Conservation (phyloP, 306 rosid genomes). For the Pterocarpus macrocarpus region DNA sequence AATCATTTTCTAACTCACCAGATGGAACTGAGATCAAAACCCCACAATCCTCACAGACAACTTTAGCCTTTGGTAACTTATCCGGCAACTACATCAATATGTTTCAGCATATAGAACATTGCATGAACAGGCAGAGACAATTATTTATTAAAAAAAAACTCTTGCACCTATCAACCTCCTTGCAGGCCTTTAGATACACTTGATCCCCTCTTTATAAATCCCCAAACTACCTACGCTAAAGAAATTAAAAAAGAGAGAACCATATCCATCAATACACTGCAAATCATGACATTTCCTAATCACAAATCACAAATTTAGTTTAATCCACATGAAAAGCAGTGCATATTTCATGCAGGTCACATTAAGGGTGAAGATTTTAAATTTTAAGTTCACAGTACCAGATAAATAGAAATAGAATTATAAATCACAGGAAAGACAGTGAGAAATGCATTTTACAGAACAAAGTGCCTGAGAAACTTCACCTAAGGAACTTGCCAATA, state of each 20-base stretch:
- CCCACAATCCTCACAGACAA: not conserved
- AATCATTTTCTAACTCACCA: not conserved
- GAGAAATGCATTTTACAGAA: constrained; percentile 35
- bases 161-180: not conserved
- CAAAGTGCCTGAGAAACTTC: constrained; percentile 38
- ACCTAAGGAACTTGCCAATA: constrained; percentile 87
- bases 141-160: not conserved
- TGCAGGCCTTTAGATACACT: not conserved
- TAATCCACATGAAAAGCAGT: constrained; percentile 13
- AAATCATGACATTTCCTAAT: not conserved
- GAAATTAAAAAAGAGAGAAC: not conserved
- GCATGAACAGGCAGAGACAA: not conserved
- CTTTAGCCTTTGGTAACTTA: not conserved
- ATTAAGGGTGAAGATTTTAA: not conserved
- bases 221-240: constrained; percentile 1
- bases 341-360: not conserved
- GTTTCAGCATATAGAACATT: too few relatives aligned
- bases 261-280: constrained; percentile 3
- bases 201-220: not conserved
- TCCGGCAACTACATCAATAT: too few relatives aligned
- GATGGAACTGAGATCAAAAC: not conserved
- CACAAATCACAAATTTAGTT: not conserved
- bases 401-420: constrained; percentile 1
- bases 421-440: constrained; percentile 32
- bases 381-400: constrained; percentile 11